Evolutionary conservation across 208 protist species (phyloP).

Genomic region (Leptomonas seymouri): DNA sequence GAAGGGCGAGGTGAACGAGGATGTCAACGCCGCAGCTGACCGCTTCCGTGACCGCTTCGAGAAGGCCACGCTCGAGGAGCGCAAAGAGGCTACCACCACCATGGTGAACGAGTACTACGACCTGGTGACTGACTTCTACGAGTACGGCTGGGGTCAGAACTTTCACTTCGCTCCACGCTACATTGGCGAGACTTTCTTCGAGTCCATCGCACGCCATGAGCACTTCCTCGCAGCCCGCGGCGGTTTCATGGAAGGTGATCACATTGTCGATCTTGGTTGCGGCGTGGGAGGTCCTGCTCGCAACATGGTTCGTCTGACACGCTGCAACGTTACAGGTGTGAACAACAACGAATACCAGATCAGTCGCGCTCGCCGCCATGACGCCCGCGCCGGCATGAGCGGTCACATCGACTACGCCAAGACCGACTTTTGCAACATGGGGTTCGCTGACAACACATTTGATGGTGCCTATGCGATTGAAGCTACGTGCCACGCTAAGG

Average conservation of each 20-base stretch:
- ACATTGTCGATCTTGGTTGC: slow-evolving; percentile 94
- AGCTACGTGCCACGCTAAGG: slow-evolving; percentile 96
- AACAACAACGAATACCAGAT: slow-evolving; percentile 99
- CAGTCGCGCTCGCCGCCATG: slow-evolving; percentile 77
- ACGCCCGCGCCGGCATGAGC: slow-evolving; percentile 65
- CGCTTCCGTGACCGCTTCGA: slow-evolving; percentile 86
- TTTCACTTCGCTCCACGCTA: slow-evolving; percentile 95
- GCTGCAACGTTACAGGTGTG: slow-evolving; percentile 94
- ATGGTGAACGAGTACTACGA: slow-evolving; percentile 97
- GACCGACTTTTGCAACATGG: slow-evolving; percentile 95
- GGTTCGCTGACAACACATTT: slow-evolving; percentile 87
- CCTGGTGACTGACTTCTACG: slow-evolving; percentile 97
- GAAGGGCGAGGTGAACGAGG: slow-evolving; percentile 49
- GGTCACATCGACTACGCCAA: slow-evolving; percentile 87
- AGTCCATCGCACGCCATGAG: slow-evolving; percentile 95
- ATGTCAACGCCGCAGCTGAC: slow-evolving; percentile 68
- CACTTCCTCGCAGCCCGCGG: slow-evolving; percentile 92
- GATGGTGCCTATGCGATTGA: slow-evolving; percentile 97
- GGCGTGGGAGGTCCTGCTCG: slow-evolving; percentile 96
- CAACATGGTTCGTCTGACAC: slow-evolving; percentile 95
- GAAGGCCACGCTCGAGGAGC: slow-evolving; percentile 59
- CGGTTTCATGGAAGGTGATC: slow-evolving; percentile 83
- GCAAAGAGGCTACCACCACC: slow-evolving; percentile 73
- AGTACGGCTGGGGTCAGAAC: slow-evolving; percentile 97
- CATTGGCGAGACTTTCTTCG: slow-evolving; percentile 88